Evolutionary conservation across 2,329 filamentous ascomycete genomes (phyloP), one percentile per base, ranked within the genome.

Genomic region (Lachnellula arida): DNA sequence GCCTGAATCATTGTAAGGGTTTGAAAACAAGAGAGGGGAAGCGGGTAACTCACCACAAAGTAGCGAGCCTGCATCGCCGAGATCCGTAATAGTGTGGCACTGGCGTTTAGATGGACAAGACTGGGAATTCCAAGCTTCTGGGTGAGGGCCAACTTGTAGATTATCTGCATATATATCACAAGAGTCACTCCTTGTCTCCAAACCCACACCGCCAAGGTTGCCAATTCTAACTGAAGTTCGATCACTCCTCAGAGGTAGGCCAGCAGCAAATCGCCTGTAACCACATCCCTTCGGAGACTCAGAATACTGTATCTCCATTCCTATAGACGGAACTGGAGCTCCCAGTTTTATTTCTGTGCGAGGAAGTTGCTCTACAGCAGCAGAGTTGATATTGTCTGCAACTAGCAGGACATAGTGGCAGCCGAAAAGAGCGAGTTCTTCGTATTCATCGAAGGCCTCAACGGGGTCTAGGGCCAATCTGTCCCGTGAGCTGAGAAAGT

Each of bases 381-480:
- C 22, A 28, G n/a, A 12, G 3, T 23, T 23, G 14, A n/a, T 19
- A 46, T 55, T 63, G 25, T 64, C 49, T 14, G 90, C 89, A 50
- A 84, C 77, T 8, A 96, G 77, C 44, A 97, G 73, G 63, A 92
- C 88, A 71, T 96, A 96, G 71, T 97, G 92, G 35, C 85, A 85
- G 2, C 82, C 84, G 70, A 95, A 96, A 0, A 96, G 76, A 2
- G 88, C 85, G 68, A 97, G 91, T 66, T 97, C 93, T 71, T 97
- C 93, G 91, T 91, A 96, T 72, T 97, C 92, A 70, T 97, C 93
- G 68, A 97, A 97, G 0, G 87, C 84, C 67, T 97, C 93, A 15
- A 91, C 72, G 0, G 74, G 68, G 63, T 96, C 87, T 14, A 97
- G 73, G 11, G 73, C 74, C 37, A 69, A 74, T 60, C 89, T 81